Percentiles rank a stretch among this genome's conserved stretches.
Evolutionary conservation across 768 basidiomycete genomes (phyloP).

Genomic region (Thelephora ganbajun): DNA sequence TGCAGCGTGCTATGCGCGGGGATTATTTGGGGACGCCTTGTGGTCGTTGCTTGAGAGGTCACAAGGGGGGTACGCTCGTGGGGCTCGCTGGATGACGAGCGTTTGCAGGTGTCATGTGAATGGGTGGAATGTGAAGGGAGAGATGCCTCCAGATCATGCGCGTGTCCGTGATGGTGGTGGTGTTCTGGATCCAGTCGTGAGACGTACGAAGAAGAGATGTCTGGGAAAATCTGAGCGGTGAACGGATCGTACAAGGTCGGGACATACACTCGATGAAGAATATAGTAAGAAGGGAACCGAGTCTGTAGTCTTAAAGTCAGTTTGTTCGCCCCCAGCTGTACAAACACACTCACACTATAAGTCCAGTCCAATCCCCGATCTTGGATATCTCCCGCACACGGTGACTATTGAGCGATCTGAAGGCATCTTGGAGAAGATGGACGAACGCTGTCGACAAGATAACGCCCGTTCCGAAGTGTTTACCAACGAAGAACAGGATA

Average conservation of each 20-base stretch:
- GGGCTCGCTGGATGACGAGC: background rate
- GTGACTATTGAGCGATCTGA: slow-evolving; percentile 38
- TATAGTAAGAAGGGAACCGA: slow-evolving; percentile 52
- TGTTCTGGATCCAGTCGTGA: slow-evolving; percentile 48
- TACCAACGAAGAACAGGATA: slow-evolving; percentile 69
- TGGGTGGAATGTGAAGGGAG: background rate
- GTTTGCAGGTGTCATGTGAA: background rate
- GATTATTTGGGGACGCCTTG: background rate
- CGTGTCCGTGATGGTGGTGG: background rate
- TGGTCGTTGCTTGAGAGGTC: background rate
- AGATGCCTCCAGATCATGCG: background rate
- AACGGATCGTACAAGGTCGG: background rate
- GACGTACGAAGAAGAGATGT: slow-evolving; percentile 63
- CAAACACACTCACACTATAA: slow-evolving; percentile 46
- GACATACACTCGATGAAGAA: slow-evolving; percentile 71
- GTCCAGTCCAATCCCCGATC: slow-evolving; percentile 46
- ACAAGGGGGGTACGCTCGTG: background rate
- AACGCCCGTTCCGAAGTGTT: slow-evolving; percentile 80
- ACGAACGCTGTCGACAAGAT: slow-evolving; percentile 76
- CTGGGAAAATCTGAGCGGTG: slow-evolving; percentile 21
- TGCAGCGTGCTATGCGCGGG: background rate
- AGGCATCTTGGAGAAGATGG: slow-evolving; percentile 69
- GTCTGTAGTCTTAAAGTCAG: slow-evolving; percentile 20
- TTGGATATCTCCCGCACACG: slow-evolving; percentile 32
- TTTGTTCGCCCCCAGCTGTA: slow-evolving; percentile 3